Percentiles rank a stretch among this genome's conserved stretches.
Evolutionary conservation across 352 stramenopile genomes (phyloP).

Genomic region (Globisporangium uncinulatum): DNA sequence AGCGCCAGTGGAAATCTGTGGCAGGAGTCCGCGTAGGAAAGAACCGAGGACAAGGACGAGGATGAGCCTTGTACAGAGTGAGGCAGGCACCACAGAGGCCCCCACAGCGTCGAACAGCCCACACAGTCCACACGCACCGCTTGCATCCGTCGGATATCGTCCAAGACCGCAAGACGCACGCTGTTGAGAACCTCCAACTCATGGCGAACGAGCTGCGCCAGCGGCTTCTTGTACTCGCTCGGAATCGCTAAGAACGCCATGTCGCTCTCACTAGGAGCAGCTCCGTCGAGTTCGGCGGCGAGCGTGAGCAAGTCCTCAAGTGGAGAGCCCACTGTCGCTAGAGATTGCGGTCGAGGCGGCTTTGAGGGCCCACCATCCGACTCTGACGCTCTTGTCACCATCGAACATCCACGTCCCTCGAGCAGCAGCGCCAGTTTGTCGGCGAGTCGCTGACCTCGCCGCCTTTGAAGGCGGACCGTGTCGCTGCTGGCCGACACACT

Average conservation of each 20-base stretch:
- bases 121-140: constrained; percentile 10
- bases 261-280: neutral
- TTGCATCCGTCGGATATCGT: constrained; percentile 21
- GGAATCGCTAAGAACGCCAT: neutral
- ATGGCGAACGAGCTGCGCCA: constrained; percentile 19
- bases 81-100: neutral
- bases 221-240: constrained; percentile 20
- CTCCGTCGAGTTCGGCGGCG: constrained; percentile 8
- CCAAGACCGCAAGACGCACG: constrained; percentile 12
- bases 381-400: neutral
- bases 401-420: neutral
- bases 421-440: constrained; percentile 4
- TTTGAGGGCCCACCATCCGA: neutral
- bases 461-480: neutral
- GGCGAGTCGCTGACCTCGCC: constrained; percentile 1
- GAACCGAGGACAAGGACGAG: neutral
- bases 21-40: neutral
- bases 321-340: neutral
- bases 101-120: neutral
- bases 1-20: constrained; percentile 10
- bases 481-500: neutral
- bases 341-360: neutral
- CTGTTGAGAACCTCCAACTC: constrained; percentile 16
- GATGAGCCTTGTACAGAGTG: neutral
- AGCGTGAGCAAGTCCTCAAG: constrained; percentile 7